Evolutionary conservation across 1,284 basidiomycete genomes (phyloP).

Genomic region (Trametes hirsuta): DNA sequence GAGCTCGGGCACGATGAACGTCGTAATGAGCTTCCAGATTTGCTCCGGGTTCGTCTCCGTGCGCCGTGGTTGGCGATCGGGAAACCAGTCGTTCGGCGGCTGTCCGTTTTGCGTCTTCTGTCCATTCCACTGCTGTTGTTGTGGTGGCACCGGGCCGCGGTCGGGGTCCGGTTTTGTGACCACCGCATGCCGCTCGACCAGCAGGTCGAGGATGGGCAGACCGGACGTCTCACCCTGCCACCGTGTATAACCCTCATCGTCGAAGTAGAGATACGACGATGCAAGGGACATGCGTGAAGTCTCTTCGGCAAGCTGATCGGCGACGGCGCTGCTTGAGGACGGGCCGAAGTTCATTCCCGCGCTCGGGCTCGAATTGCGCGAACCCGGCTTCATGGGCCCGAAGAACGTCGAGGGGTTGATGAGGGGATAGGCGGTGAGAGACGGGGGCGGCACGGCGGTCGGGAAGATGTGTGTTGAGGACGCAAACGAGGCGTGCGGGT

Average conservation of each 20-base stretch:
- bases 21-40: constrained; percentile 75
- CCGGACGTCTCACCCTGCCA: constrained; percentile 93
- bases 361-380: constrained; percentile 49
- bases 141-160: constrained; percentile 22
- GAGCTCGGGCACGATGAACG: constrained; percentile 79
- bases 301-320: constrained; percentile 59
- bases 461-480: constrained; percentile 51
- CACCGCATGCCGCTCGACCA: constrained; percentile 61
- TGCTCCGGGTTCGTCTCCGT: constrained; percentile 81
- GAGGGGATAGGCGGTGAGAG: constrained; percentile 72
- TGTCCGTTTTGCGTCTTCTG: constrained; percentile 32
- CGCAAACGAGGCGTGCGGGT: constrained; percentile 60
- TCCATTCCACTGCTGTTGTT: constrained; percentile 26
- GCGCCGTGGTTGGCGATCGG: constrained; percentile 72
- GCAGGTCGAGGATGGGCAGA: constrained; percentile 79
- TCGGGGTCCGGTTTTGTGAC: constrained; percentile 40
- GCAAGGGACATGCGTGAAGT: constrained; percentile 62
- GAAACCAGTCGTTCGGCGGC: constrained; percentile 64
- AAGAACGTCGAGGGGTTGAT: constrained; percentile 81
- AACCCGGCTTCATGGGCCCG: constrained; percentile 46
- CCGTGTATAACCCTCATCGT: constrained; percentile 80
- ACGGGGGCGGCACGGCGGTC: constrained; percentile 74
- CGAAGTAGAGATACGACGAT: constrained; percentile 79
- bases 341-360: constrained; percentile 25
- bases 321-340: constrained; percentile 22